Base-by-base conservation (phyloP, 768 basidiomycete genomes). In the Mycena crocata region DNA sequence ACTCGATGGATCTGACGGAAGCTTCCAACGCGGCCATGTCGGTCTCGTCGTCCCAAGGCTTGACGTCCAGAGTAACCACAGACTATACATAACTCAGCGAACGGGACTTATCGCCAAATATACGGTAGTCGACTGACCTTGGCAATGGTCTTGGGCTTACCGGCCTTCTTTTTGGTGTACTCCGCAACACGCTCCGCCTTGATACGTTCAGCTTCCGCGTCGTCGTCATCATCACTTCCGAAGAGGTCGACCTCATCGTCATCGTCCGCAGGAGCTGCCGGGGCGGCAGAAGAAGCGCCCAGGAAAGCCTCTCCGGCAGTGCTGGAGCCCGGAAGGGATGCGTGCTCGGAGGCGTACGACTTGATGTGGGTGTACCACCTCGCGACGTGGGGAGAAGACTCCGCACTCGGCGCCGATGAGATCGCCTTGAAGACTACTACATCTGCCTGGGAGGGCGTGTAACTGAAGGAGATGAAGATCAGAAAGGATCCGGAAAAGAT, bases 31-130 rank as follows among this genome's bases (percentile, higher is more conserved):
- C 93, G 46, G 76, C 86, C 96, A 99, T 96, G 81, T 98, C 95
- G 55, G 98, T 99, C 84, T 98, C 96, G 77, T 99, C 97, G 78
- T 99, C 97, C 97, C 96, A 98, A 42, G 97, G 96, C 83, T 99
- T 99, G 68, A 99, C 96, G 72, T 99, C 97, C 72, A 99, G 83
- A 50, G 97, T 99, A 55, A 99, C 98, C 67, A 99, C 90, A 71
- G 98, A 99, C 95, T 98, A 79, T 23, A 50, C 30, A 21, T 12
- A 44, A n/a, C 24, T 57, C 28, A 32, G 40, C 64, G 69, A 34
- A 51, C n/a, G 72, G 72, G 21, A 51, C 40, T 37, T 5, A 24
- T 65, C 44, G 42, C 42, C 30, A 56, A 52, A 26, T 62, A 15
- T 56, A 59, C 39, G 39, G 48, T 26, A 51, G 15, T 31, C 46